Evolutionary conservation across 148 eudicot species (phyloP).

Genomic region (Chenopodium suecicum): DNA sequence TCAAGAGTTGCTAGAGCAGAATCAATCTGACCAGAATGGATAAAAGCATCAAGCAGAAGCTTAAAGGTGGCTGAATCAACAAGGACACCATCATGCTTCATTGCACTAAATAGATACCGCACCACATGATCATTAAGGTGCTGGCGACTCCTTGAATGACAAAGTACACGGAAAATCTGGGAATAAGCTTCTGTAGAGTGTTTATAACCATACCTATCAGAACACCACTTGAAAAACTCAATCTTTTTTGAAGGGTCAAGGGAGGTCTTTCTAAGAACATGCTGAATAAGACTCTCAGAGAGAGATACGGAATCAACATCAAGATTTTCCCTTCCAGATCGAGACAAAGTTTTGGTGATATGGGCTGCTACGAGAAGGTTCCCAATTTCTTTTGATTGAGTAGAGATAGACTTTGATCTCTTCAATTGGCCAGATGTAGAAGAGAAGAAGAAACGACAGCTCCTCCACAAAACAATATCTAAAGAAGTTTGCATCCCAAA

Average conservation of each 20-base stretch:
- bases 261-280: slow-evolving; percentile 47
- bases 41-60: slow-evolving; percentile 62
- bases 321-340: slow-evolving; percentile 49
- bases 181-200: slow-evolving; percentile 64
- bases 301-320: slow-evolving; percentile 42
- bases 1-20: slow-evolving; percentile 65
- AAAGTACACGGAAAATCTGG: slow-evolving; percentile 50
- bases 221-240: slow-evolving; percentile 70
- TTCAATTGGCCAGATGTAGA: slow-evolving; percentile 13
- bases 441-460: slow-evolving; percentile 21
- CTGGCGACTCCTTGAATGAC: slow-evolving; percentile 25
- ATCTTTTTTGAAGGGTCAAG: slow-evolving; percentile 56
- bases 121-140: slow-evolving; percentile 40
- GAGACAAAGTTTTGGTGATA: slow-evolving; percentile 49
- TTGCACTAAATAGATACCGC: slow-evolving; percentile 38
- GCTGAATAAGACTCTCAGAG: slow-evolving; percentile 55
- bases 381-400: slow-evolving; percentile 29
- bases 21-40: slow-evolving; percentile 57
- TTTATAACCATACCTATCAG: slow-evolving; percentile 46
- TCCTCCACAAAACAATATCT: slow-evolving; percentile 19
- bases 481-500: slow-evolving; percentile 22
- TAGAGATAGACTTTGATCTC: slow-evolving; percentile 4
- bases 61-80: slow-evolving; percentile 59
- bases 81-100: slow-evolving; percentile 56
- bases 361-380: slow-evolving; percentile 54